Base-by-base conservation (phyloP, 148 eudicot species). In the Limonium bicolor region DNA sequence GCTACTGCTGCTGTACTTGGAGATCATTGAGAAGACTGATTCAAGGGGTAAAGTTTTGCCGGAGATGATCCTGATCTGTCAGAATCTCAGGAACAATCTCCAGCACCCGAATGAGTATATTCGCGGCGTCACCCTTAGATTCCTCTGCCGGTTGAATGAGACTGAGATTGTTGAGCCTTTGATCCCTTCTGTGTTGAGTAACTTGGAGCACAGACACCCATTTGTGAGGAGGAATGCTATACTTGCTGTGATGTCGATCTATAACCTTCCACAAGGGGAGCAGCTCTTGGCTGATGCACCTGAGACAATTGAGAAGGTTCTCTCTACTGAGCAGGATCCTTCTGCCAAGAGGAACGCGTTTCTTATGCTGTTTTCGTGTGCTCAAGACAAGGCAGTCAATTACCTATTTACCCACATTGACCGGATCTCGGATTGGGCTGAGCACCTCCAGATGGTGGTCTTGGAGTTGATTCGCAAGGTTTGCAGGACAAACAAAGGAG, bases 281-380 rank as follows among this genome's bases (percentile, higher is more conserved):
- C 78, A 75, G 26, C 67, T 82, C 6, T 48, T 75, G 66, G 76
- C 46, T 27, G 73, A 78, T 64, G 87, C 69, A 2, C 87, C 87
- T 0, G 94, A 82, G 44, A 59, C 67, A 35, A 78, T 82, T 36
- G 94, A 82, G 77, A 82, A 75, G 59, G 46, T 70, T 30, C 59
- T 82, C 20, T 59, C 71, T 5, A 69, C 87, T 0, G 94, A 82
- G 59, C 83, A 78, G 47, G 94, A 82, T 46, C 71, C 66, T 2
- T 80, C 94, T 37, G 92, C 94, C 14, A 83, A 83, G 62, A 72
- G 96, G 64, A 79, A 83, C 56, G 96, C 94, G 17, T 88, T 83
- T 69, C 81, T 83, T 41, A 78, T 76, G 94, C 62, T 87, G 50
- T 87, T 82, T 56, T 71, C 69, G 19, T 87, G 82, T 69, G 82